Evolutionary conservation across 176 grass and related monocot species (phyloP).

Genomic region (Avena sativa): DNA sequence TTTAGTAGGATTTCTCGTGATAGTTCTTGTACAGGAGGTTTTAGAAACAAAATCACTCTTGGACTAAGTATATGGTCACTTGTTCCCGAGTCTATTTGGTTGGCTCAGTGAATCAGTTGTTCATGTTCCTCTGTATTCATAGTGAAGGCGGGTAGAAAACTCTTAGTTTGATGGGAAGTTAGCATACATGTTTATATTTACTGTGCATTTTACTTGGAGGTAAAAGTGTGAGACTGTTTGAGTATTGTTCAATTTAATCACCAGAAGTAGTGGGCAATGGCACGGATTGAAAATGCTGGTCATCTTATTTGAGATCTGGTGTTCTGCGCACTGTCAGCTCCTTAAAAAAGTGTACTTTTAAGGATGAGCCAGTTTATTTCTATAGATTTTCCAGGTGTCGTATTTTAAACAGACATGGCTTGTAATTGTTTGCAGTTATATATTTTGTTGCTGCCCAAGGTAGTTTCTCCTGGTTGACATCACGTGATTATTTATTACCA

Average conservation of each 20-base stretch:
- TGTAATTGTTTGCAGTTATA: not conserved
- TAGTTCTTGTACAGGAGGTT: not conserved
- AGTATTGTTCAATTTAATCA: conserved; percentile 2
- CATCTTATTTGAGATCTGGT: conserved; percentile 29
- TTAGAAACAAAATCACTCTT: not conserved
- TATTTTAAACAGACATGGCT: not conserved
- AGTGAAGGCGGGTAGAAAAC: not conserved
- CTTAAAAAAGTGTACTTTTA: not conserved
- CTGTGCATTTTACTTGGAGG: conserved; percentile 16
- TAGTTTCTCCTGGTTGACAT: not conserved
- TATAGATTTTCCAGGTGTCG: not conserved
- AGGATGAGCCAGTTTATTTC: not conserved
- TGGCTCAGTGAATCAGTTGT: conserved; percentile 8
- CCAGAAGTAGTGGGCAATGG: not conserved
- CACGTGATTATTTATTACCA: not conserved
- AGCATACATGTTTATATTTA: not conserved
- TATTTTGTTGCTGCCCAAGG: not conserved
- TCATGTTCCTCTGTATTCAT: not conserved
- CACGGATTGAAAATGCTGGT: not conserved
- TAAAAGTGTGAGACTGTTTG: not conserved
- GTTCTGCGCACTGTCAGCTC: not conserved
- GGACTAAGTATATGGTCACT: not conserved
- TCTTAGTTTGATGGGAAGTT: conserved; percentile 14
- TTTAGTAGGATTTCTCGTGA: not conserved
- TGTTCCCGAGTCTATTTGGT: conserved; percentile 7